Evolutionary conservation across 441 rosid genomes (phyloP), one percentile per base, ranked within the genome.

Genomic region (Arabidopsis hybrid): DNA sequence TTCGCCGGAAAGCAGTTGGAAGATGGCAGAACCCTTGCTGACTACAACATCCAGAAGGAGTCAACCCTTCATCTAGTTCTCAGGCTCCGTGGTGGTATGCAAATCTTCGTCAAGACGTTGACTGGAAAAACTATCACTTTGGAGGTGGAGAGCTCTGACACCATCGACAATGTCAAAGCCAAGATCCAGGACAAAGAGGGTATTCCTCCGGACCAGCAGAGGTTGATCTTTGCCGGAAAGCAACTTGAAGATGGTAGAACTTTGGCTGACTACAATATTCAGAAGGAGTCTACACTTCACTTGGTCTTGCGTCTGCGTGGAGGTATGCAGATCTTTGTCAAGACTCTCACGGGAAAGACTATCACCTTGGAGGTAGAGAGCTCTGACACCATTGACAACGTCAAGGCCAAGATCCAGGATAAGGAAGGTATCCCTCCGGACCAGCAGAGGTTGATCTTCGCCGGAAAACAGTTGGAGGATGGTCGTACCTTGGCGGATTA

Each of bases 171-270:
- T 13, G 91, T 87, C 0, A 87, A 87, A 21, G 84, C 91, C 0
- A 87, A 85, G 57, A 87, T 87, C 64, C 91, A 85, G 5, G 90
- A 88, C 47, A 88, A 88, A 71, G 92, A 88, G 6, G 92, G 92
- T 0, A 88, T 88, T n/a, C 88, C 92, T 0, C 92, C 89, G 4
- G 92, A 87, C 17, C 89, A 87, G 84, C 92, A 87, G 65, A 58
- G 91, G 42, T 29, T 87, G 34, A 87, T 87, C 40, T 87, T 87
- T 3, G 87, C 91, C 1, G 88, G 91, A 0, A 87, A 87, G 66
- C 91, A 87, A 67, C 82, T 87, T 0, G 91, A 87, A 52, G 91
- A 87, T 31, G 91, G 91, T 0, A 56, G 89, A 1, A 87, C 89
- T 0, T 35, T 87, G 8, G 91, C 91, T 0, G 89, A 87, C 9